phyloP scores from a whole-genome alignment of 345 rosid genomes.

The Arabis alpina region DNA sequence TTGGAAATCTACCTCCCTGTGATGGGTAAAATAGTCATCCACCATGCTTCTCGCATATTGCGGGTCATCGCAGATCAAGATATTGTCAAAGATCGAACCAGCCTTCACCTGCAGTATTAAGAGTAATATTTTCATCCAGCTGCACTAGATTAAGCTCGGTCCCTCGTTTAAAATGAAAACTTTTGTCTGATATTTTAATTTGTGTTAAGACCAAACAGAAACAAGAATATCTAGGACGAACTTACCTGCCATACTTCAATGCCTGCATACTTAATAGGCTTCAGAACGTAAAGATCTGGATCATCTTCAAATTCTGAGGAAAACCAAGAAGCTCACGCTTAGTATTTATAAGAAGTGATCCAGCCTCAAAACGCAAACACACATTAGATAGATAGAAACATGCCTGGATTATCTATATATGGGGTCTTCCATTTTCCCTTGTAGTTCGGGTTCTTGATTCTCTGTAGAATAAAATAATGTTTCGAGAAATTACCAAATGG shows the following conservation, averaged over 20 bases:
- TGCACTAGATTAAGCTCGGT: conserved; percentile 3
- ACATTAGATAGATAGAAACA: conserved; percentile 11
- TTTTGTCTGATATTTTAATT: conserved; percentile 8
- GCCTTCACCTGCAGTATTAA: conserved; percentile 76
- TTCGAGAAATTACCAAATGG: conserved; percentile 8
- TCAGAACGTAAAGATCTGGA: conserved; percentile 90
- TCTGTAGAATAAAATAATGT: conserved; percentile 48
- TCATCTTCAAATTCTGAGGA: conserved; percentile 94
- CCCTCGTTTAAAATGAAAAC: background rate
- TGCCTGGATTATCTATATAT: conserved; percentile 94
- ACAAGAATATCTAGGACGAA: background rate
- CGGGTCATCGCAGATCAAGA: conserved; percentile 88
- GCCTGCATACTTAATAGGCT: conserved; percentile 82
- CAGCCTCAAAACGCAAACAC: conserved; percentile 9
- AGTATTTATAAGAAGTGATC: conserved; percentile 8
- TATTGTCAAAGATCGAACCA: conserved; percentile 87
- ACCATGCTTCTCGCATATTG: conserved; percentile 82
- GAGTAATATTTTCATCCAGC: conserved; percentile 4
- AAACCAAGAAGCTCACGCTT: conserved; percentile 23
- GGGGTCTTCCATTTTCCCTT: conserved; percentile 95
- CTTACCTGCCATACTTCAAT: conserved; percentile 97
- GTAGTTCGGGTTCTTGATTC: conserved; percentile 88
- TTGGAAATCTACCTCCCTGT: conserved; percentile 63
- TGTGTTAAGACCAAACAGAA: background rate
- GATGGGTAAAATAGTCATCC: conserved; percentile 59